Base-by-base conservation (phyloP, 345 rosid species). In the Eutrema heterophyllum region DNA sequence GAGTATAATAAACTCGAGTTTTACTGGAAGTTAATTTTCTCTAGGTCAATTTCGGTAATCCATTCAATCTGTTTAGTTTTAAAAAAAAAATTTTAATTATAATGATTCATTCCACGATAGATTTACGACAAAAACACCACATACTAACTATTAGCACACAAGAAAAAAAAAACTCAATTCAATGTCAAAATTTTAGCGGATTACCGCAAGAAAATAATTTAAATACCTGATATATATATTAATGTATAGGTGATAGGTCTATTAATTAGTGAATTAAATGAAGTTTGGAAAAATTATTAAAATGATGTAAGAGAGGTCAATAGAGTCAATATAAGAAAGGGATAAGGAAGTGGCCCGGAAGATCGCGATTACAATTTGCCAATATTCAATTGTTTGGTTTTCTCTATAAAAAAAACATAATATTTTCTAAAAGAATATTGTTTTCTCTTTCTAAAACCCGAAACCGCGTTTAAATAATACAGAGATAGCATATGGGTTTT, bases 391-490 rank as follows among this genome's bases (percentile, higher is more conserved):
- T 43, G 7, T 52, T 33, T 43, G 1, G 18, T 32, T 3, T 30
- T 24, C 9, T 11, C 24, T 18, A 3, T 9, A 15, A 0, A 27
- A 10, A 5, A 1, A n/a, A 14, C 11, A 24, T 35, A 15, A 15
- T 16, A 8, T 16, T 43, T 26, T 27, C 8, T 0, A n/a, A n/a
- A 14, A 15, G 2, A 56, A 57, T 44, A 43, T 41, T 21, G 15
- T 48, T 16, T 27, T n/a, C 3, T 60, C 21, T 15, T 64, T 55
- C 10, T n/a, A 30, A 73, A 48, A 41, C 40, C 24, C 41, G 33
- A 68, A 68, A 68, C 59, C 79, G 79, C 79, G 74, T 75, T 60
- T 68, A 61, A 61, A 67, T 68, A 59, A 75, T 75, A n/a, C 63
- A 60, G 16, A n/a, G 24, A 33, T 21, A 26, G 72, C 73, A 75